Evolutionary conservation across 2,329 filamentous ascomycete species (phyloP).

Genomic region (Lasiodiplodia sp.): DNA sequence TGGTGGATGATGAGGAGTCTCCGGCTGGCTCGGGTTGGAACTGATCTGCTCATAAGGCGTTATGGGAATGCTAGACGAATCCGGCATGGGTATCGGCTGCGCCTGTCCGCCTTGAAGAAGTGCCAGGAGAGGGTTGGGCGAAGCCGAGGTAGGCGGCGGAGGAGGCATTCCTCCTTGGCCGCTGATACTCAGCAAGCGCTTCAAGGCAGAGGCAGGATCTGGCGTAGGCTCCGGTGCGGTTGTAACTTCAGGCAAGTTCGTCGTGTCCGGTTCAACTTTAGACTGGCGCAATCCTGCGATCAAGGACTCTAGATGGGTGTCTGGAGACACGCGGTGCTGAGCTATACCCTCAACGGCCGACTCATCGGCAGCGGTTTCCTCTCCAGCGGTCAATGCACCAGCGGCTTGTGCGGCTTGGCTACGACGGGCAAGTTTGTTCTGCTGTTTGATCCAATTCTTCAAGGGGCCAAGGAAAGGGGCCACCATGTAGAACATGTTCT

Average conservation of each 20-base stretch:
- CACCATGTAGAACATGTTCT: slow-evolving; percentile 97
- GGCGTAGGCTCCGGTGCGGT: slow-evolving; percentile 38
- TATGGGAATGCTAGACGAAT: slow-evolving; percentile 30
- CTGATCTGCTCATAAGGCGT: slow-evolving; percentile 64
- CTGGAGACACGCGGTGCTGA: slow-evolving; percentile 26
- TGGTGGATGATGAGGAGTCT: slow-evolving; percentile 63
- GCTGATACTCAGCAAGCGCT: slow-evolving; percentile 56
- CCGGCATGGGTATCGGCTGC: not conserved
- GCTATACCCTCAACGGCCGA: slow-evolving; percentile 38
- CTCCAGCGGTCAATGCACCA: slow-evolving; percentile 36
- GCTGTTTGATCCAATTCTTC: slow-evolving; percentile 88
- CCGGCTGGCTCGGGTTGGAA: slow-evolving; percentile 60
- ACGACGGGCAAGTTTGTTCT: slow-evolving; percentile 74
- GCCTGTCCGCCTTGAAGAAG: slow-evolving; percentile 56
- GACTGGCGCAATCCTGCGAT: slow-evolving; percentile 39
- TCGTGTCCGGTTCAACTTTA: slow-evolving; percentile 38
- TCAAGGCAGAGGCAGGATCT: slow-evolving; percentile 61
- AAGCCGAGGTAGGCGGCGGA: not conserved
- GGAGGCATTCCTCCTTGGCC: slow-evolving; percentile 32
- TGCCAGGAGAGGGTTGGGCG: slow-evolving; percentile 61
- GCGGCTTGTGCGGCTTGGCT: slow-evolving; percentile 39
- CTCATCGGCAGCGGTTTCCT: slow-evolving; percentile 39
- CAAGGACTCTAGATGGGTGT: slow-evolving; percentile 42
- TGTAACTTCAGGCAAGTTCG: slow-evolving; percentile 42
- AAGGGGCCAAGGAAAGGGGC: slow-evolving; percentile 86